Evolutionary conservation across 1,284 basidiomycete species (phyloP).

Genomic region (Trametes hirsuta): DNA sequence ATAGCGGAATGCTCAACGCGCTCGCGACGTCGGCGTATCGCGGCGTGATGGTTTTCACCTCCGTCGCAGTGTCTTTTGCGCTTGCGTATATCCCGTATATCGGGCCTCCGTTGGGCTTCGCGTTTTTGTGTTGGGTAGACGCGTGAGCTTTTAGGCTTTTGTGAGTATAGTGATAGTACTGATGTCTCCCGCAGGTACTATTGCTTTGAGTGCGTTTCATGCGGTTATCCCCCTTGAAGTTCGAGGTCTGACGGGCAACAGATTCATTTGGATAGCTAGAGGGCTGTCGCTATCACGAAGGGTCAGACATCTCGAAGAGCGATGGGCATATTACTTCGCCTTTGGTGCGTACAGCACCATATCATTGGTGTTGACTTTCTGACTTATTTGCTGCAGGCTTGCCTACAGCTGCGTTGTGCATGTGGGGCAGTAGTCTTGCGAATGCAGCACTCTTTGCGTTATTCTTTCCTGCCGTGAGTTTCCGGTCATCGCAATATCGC

Average conservation of each 20-base stretch:
- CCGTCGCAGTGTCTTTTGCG: conserved; percentile 67
- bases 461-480: conserved; percentile 70
- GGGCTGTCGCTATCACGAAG: conserved; percentile 69
- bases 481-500: background rate
- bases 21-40: conserved; percentile 80
- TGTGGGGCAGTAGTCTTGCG: conserved; percentile 70
- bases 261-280: conserved; percentile 78
- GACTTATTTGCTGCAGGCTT: conserved; percentile 45
- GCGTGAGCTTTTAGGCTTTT: conserved; percentile 56
- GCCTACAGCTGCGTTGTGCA: conserved; percentile 69
- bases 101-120: conserved; percentile 62
- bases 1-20: conserved; percentile 70
- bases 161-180: background rate
- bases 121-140: conserved; percentile 83
- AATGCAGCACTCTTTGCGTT: conserved; percentile 80
- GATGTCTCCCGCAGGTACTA: conserved; percentile 62
- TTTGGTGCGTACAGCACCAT: conserved; percentile 56
- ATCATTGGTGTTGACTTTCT: conserved; percentile 6
- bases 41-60: conserved; percentile 77
- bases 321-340: conserved; percentile 84
- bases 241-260: conserved; percentile 31
- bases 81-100: conserved; percentile 65
- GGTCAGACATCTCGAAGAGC: conserved; percentile 77
- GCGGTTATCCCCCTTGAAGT: background rate
- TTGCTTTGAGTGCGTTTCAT: conserved; percentile 75